Evolutionary conservation across 2,329 filamentous ascomycete genomes (phyloP).

Genomic region (Botrytis galanthina): DNA sequence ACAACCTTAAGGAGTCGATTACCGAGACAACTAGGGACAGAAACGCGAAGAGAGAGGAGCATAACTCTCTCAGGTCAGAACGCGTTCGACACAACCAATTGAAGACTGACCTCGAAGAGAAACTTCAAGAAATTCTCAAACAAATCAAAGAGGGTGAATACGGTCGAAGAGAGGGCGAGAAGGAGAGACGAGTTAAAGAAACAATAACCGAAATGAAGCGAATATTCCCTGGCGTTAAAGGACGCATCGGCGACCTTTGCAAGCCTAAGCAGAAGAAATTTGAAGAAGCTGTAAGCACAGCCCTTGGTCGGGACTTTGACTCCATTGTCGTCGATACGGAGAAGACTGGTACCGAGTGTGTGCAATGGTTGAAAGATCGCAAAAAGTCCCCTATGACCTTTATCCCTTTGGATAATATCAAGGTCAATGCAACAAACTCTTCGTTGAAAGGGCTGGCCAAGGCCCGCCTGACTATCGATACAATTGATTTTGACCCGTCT

Average conservation of each 20-base stretch:
- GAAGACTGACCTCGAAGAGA: slow-evolving; percentile 86
- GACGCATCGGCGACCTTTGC: slow-evolving; percentile 86
- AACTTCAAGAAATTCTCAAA: slow-evolving; percentile 75
- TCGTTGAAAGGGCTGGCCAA: slow-evolving; percentile 86
- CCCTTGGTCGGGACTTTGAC: slow-evolving; percentile 90
- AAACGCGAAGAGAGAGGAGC: slow-evolving; percentile 83
- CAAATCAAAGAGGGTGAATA: slow-evolving; percentile 85
- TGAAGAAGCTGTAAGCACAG: slow-evolving; percentile 87
- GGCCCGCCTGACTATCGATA: slow-evolving; percentile 88
- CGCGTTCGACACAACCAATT: slow-evolving; percentile 76
- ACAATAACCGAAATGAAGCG: slow-evolving; percentile 83
- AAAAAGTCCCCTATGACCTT: slow-evolving; percentile 86
- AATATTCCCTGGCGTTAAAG: slow-evolving; percentile 87
- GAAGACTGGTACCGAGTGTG: slow-evolving; percentile 90
- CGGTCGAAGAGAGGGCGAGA: slow-evolving; percentile 80
- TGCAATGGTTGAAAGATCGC: slow-evolving; percentile 90
- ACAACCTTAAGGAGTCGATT: slow-evolving; percentile 58
- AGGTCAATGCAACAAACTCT: slow-evolving; percentile 86
- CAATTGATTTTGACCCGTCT: slow-evolving; percentile 86
- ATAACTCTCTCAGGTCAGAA: slow-evolving; percentile 81
- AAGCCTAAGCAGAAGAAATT: slow-evolving; percentile 97
- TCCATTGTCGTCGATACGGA: slow-evolving; percentile 93
- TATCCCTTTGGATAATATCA: slow-evolving; percentile 94
- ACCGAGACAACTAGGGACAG: slow-evolving; percentile 75
- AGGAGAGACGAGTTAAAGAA: slow-evolving; percentile 75